A percentile compares a stretch with the other conserved stretches of the same genome.
Evolutionary conservation across 2,329 filamentous ascomycete genomes (phyloP).

Genomic region (Colletotrichum sp.): DNA sequence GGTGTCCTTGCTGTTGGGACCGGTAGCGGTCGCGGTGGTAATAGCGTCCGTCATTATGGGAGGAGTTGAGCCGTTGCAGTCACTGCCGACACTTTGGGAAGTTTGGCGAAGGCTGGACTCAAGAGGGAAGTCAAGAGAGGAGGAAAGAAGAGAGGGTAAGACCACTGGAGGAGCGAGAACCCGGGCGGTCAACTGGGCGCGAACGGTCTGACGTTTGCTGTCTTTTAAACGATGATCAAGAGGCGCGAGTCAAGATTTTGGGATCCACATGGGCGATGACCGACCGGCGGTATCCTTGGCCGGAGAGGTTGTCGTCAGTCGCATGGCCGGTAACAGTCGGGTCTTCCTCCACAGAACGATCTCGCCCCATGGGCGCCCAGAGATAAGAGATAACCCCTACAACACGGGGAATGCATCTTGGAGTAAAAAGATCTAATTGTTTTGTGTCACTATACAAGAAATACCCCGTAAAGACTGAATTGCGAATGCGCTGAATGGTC

Average conservation of each 20-base stretch:
- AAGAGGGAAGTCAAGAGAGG: not conserved
- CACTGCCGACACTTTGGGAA: not conserved
- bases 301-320: constrained; percentile 14
- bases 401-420: constrained; percentile 2
- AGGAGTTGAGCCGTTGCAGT: not conserved
- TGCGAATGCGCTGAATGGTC: not conserved
- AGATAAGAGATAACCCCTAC: constrained; percentile 10
- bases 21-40: not conserved
- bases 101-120: not conserved
- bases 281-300: not conserved
- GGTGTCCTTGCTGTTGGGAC: constrained; percentile 1
- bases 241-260: constrained; percentile 6
- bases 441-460: constrained; percentile 9
- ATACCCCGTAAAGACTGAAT: not conserved
- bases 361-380: constrained; percentile 15
- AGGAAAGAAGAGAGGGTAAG: not conserved
- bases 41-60: constrained; percentile 11
- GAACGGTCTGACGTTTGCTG: constrained; percentile 1
- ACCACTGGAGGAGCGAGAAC: not conserved
- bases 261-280: constrained; percentile 6
- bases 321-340: not conserved
- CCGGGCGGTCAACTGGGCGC: not conserved
- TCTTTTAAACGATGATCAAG: not conserved
- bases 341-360: constrained; percentile 16
- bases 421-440: constrained; percentile 16